Conservation (phyloP, 2,329 filamentous ascomycete genomes). For the Fusarium albosuccineum region DNA sequence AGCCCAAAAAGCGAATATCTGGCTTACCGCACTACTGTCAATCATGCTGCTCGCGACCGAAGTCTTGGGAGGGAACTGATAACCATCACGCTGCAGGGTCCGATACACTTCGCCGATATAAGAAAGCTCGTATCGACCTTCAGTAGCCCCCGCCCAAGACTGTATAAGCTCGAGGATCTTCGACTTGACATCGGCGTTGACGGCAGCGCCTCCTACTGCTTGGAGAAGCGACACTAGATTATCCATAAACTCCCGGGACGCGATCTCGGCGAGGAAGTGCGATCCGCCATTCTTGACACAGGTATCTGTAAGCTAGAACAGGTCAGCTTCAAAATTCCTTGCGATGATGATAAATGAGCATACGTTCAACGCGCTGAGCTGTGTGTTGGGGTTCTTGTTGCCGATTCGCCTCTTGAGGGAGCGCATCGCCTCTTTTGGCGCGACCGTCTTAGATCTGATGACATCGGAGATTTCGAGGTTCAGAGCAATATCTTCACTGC, state of each 20-base stretch:
- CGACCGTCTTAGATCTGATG: conserved; percentile 96
- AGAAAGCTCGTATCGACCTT: conserved; percentile 82
- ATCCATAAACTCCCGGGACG: conserved; percentile 98
- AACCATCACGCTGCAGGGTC: conserved; percentile 85
- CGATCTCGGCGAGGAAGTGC: conserved; percentile 95
- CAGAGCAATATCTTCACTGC: conserved; percentile 92
- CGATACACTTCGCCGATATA: conserved; percentile 93
- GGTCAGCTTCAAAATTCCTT: conserved; percentile 27
- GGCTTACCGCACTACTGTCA: conserved; percentile 90
- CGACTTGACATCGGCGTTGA: conserved; percentile 86
- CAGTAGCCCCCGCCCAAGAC: conserved; percentile 90
- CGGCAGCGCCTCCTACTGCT: conserved; percentile 77
- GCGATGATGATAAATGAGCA: conserved; percentile 30
- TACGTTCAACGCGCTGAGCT: conserved; percentile 94
- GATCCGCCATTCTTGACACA: conserved; percentile 98
- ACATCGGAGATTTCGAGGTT: conserved; percentile 99
- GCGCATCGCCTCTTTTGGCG: conserved; percentile 98
- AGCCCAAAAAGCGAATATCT: neutral
- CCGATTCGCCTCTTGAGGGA: conserved; percentile 93
- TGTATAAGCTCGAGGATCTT: conserved; percentile 97
- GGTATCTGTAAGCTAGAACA: conserved; percentile 85
- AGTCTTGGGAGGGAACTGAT: conserved; percentile 87
- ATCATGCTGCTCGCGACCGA: conserved; percentile 97
- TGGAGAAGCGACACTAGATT: conserved; percentile 92
- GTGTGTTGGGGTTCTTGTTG: conserved; percentile 97